phyloP scores from a whole-genome alignment of 2,329 filamentous ascomycete species.

The Dactylonectria estremocensis region DNA sequence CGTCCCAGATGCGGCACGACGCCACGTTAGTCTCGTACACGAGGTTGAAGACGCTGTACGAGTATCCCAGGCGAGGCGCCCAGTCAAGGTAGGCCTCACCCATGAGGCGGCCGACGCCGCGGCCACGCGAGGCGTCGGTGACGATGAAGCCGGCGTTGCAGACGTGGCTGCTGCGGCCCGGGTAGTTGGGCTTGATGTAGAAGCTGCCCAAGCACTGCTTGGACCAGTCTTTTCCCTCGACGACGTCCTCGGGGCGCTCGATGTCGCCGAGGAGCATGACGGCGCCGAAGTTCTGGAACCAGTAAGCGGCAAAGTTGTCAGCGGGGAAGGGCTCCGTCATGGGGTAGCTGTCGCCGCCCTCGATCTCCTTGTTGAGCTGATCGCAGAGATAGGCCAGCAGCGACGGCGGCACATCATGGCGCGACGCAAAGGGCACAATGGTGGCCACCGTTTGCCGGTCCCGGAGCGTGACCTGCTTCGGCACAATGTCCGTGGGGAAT shows the following conservation, averaged over 20 bases:
- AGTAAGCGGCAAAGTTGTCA: conserved; percentile 85
- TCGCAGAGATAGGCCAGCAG: conserved; percentile 85
- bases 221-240: conserved; percentile 80
- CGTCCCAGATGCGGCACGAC: conserved; percentile 92
- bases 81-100: conserved; percentile 84
- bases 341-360: conserved; percentile 92
- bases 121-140: conserved; percentile 80
- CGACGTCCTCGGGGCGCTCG: conserved; percentile 71
- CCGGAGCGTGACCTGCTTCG: conserved; percentile 84
- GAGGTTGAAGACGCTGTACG: conserved; percentile 93
- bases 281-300: conserved; percentile 92
- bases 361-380: conserved; percentile 91
- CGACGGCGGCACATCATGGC: conserved; percentile 80
- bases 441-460: conserved; percentile 89
- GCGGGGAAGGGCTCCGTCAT: conserved; percentile 84
- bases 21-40: conserved; percentile 96
- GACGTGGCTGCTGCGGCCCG: conserved; percentile 89
- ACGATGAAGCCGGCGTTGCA: conserved; percentile 89
- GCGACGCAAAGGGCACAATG: conserved; percentile 85
- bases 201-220: conserved; percentile 90
- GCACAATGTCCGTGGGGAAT: conserved; percentile 78
- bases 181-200: conserved; percentile 95
- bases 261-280: conserved; percentile 89
- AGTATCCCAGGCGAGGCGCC: conserved; percentile 87
- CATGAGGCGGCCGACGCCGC: conserved; percentile 82